Conservation (phyloP, 140 eudicot species). For the Ambrosia hybrid region DNA sequence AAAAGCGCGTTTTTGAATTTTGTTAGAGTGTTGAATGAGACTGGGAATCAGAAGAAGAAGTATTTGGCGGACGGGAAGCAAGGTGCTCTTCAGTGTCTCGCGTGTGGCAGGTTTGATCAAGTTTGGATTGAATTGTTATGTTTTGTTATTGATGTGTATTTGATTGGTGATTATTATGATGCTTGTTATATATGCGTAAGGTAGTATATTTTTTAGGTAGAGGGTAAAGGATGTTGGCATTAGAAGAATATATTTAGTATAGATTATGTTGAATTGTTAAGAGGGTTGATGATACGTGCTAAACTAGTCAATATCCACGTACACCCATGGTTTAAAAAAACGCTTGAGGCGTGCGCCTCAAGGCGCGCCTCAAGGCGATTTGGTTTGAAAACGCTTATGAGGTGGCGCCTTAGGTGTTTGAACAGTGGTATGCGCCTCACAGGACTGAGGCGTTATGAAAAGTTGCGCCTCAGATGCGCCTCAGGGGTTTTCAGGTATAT, state of each 20-base stretch:
- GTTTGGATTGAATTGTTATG: not conserved
- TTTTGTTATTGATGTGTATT: not conserved
- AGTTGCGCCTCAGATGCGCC: no score
- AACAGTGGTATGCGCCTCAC: no score
- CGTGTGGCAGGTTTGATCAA: slow-evolving; percentile 74
- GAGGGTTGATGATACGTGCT: not conserved
- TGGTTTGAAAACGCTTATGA: no score
- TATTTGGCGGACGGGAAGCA: slow-evolving; percentile 87
- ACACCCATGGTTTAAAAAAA: no score
- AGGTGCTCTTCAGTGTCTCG: slow-evolving; percentile 72
- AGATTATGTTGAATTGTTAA: not conserved
- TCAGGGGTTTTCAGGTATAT: no score
- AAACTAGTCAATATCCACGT: no score
- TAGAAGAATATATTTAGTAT: not conserved
- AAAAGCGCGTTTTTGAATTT: slow-evolving; percentile 73
- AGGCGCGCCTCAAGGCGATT: no score
- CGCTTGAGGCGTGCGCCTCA: no score
- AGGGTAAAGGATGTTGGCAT: not conserved
- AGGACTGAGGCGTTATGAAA: no score
- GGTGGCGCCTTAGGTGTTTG: no score
- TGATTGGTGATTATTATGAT: not conserved
- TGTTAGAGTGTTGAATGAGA: slow-evolving; percentile 63
- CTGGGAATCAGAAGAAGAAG: slow-evolving; percentile 51
- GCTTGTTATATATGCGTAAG: slow-evolving; percentile 13
- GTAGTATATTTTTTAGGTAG: not conserved